Evolutionary conservation across 163 green algal species (phyloP).

Genomic region (Scenedesmus sp.): DNA sequence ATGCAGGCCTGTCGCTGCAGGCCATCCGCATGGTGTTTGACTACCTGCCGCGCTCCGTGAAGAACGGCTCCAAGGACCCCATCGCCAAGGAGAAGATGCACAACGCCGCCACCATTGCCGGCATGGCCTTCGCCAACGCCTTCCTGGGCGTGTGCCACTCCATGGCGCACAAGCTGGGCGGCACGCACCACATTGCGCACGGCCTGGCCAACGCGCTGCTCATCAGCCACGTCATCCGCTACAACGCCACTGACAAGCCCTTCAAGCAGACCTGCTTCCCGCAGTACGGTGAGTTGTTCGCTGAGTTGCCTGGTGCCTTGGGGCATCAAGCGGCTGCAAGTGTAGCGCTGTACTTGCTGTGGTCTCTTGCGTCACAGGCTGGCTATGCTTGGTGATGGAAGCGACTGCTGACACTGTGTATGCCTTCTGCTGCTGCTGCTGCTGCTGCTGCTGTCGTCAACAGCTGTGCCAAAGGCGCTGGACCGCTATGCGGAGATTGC

Average conservation of each 20-base stretch:
- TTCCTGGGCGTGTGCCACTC: constrained; percentile 86
- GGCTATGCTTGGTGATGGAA: too few species aligned
- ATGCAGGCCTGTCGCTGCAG: constrained; percentile 63
- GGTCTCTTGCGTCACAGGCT: too few species aligned
- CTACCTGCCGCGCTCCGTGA: constrained; percentile 74
- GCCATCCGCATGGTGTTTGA: constrained; percentile 72
- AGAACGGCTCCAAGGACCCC: constrained; percentile 66
- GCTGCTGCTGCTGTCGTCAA: not conserved
- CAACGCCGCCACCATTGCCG: constrained; percentile 79
- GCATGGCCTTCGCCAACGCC: constrained; percentile 85
- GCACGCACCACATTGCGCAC: constrained; percentile 76
- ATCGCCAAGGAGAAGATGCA: constrained; percentile 78
- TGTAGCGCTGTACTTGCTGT: too few species aligned
- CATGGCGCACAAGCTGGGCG: constrained; percentile 82
- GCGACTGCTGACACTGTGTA: not conserved
- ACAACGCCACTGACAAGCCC: constrained; percentile 76
- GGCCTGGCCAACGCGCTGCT: constrained; percentile 78
- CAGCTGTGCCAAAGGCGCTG: constrained; percentile 34
- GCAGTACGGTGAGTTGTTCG: constrained; percentile 63
- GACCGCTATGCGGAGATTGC: constrained; percentile 75
- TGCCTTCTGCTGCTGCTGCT: not conserved
- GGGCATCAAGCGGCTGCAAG: too few species aligned
- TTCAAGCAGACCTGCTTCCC: constrained; percentile 82
- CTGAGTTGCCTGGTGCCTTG: too few species aligned
- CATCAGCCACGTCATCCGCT: constrained; percentile 81